Conservation (phyloP, 176 grass and related monocot species). For the sorghum (Sorghum bicolor) region DNA sequence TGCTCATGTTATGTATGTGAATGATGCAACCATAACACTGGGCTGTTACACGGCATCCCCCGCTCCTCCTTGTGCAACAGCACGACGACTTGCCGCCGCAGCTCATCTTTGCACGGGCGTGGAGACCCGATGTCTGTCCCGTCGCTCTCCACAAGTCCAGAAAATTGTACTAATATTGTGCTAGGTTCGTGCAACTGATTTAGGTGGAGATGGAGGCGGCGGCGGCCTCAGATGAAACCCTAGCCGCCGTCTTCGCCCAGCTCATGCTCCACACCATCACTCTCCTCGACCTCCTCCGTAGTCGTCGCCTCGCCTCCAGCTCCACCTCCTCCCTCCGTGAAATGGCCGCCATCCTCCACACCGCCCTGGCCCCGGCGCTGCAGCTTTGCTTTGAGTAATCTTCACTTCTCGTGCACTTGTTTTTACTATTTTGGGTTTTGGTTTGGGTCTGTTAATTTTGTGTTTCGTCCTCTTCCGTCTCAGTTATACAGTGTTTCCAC, state of each 20-base stretch:
- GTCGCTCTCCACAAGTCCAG: too few species aligned
- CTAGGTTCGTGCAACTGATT: too few species aligned
- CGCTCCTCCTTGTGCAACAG: too few species aligned
- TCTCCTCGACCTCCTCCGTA: slow-evolving; percentile 76
- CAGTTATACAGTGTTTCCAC: slow-evolving; percentile 74
- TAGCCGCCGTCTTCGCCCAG: slow-evolving; percentile 52
- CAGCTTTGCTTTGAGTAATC: slow-evolving; percentile 74
- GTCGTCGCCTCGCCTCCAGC: slow-evolving; percentile 37
- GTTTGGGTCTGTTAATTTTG: slow-evolving; percentile 1
- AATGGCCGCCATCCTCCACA: slow-evolving; percentile 62
- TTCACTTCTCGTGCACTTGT: neutral
- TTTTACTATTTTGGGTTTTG: neutral
- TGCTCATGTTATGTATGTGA: too few species aligned
- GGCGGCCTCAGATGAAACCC: slow-evolving; percentile 55
- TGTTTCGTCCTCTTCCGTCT: neutral
- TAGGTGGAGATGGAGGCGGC: slow-evolving; percentile 19
- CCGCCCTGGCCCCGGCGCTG: slow-evolving; percentile 44
- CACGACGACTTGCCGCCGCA: too few species aligned
- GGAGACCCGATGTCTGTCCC: too few species aligned
- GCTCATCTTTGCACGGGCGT: too few species aligned
- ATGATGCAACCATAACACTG: too few species aligned
- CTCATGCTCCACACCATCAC: slow-evolving; percentile 76
- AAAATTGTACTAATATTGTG: too few species aligned
- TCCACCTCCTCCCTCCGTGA: slow-evolving; percentile 48
- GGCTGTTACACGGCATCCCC: too few species aligned